Percentiles rank a stretch among this genome's conserved stretches.
Conservation (phyloP, 805 yeast genomes). For the Candida sakaeoensis region DNA sequence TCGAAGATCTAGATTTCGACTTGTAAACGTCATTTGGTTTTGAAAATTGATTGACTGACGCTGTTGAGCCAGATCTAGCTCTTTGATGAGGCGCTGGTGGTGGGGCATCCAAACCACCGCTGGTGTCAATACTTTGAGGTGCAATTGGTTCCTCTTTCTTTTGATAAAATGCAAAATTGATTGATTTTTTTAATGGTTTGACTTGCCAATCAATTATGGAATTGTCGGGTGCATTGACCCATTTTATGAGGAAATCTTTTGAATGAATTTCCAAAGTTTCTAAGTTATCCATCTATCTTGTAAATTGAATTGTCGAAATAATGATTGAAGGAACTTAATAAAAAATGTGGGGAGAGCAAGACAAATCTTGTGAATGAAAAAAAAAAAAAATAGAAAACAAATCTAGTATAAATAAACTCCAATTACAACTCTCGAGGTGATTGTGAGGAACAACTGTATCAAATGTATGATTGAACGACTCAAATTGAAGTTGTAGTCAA, state of each 20-base stretch:
- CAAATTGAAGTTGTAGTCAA: no score
- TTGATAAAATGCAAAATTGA: slow-evolving; percentile 38
- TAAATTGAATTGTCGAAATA: not conserved
- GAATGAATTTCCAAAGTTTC: slow-evolving; percentile 90
- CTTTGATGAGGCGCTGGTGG: slow-evolving; percentile 8
- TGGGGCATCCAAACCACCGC: not conserved
- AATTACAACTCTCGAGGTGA: no score
- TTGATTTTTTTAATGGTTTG: slow-evolving; percentile 57
- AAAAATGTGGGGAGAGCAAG: not conserved
- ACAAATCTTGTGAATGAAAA: not conserved
- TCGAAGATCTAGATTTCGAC: slow-evolving; percentile 32
- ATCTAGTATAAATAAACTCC: no score
- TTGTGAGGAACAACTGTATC: no score
- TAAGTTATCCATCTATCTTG: slow-evolving; percentile 23
- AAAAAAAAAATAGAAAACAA: no score
- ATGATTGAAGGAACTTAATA: not conserved
- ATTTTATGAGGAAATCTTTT: slow-evolving; percentile 83
- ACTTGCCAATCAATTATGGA: slow-evolving; percentile 73
- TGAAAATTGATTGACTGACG: slow-evolving; percentile 12
- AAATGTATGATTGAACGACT: no score
- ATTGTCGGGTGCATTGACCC: slow-evolving; percentile 77
- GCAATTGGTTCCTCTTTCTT: slow-evolving; percentile 22
- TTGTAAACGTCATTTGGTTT: slow-evolving; percentile 14
- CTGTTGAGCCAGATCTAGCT: slow-evolving; percentile 11
- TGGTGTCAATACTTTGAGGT: slow-evolving; percentile 4